phyloP scores from a whole-genome alignment of 2,329 filamentous ascomycete genomes.

The Sarocladiaceae sp. region DNA sequence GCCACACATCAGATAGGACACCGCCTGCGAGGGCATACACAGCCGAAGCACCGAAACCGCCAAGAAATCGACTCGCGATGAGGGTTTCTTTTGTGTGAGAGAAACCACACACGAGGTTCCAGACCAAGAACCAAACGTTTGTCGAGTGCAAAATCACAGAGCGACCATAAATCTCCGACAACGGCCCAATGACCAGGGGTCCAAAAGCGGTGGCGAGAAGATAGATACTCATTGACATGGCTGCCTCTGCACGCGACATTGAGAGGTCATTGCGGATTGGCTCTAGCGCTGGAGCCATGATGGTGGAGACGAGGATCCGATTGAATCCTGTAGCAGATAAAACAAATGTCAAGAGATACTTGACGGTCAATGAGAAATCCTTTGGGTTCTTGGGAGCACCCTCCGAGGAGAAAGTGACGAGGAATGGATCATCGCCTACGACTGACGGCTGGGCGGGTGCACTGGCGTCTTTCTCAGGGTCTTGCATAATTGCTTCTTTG shows the following conservation, averaged over 20 bases:
- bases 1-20: slow-evolving; percentile 43
- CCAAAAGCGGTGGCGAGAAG: slow-evolving; percentile 39
- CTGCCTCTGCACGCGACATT: slow-evolving; percentile 43
- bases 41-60: slow-evolving; percentile 43
- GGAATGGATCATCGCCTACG: slow-evolving; percentile 16
- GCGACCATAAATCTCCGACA: slow-evolving; percentile 47
- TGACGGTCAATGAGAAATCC: slow-evolving; percentile 33
- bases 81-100: slow-evolving; percentile 33
- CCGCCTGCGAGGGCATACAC: slow-evolving; percentile 42
- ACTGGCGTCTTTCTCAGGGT: neutral
- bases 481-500: neutral
- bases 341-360: slow-evolving; percentile 45
- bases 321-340: slow-evolving; percentile 47
- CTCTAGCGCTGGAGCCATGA: slow-evolving; percentile 46
- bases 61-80: slow-evolving; percentile 40
- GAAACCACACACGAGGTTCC: slow-evolving; percentile 43
- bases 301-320: slow-evolving; percentile 46
- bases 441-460: neutral
- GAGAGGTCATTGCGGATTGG: slow-evolving; percentile 46
- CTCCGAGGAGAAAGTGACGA: slow-evolving; percentile 22
- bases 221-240: slow-evolving; percentile 42
- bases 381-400: slow-evolving; percentile 31
- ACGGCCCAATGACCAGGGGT: slow-evolving; percentile 36
- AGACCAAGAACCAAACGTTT: slow-evolving; percentile 46
- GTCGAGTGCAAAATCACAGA: slow-evolving; percentile 34